Conservation (phyloP, 2,329 filamentous ascomycete genomes). For the Cephalotrichum gorgonifer region DNA sequence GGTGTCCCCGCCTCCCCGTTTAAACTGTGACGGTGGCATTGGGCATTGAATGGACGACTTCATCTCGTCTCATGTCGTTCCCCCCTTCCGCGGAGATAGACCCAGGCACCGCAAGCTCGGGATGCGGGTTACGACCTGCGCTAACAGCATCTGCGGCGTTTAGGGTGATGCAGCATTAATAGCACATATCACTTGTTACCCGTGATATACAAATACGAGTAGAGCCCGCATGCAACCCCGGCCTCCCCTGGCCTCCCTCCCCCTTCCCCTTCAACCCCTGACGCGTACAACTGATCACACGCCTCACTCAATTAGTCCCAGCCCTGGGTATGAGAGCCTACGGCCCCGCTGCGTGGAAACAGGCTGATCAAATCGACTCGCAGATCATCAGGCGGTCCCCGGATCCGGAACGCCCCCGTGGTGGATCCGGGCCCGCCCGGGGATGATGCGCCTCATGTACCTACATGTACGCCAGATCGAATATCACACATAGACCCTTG, state of each 20-base stretch:
- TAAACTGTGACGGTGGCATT: background rate
- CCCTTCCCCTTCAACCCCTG: no score
- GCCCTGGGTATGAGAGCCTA: no score
- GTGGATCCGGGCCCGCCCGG: background rate
- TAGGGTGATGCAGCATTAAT: no score
- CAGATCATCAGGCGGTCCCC: background rate
- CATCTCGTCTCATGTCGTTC: background rate
- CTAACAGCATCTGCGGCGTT: no score
- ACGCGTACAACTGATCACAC: no score
- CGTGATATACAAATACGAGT: no score
- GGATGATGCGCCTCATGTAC: background rate
- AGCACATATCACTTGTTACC: background rate
- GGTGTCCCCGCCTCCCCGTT: background rate
- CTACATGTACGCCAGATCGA: no score
- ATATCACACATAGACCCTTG: no score
- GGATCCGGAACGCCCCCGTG: no score
- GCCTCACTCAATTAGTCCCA: no score
- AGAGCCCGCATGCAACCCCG: no score
- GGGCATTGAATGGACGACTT: background rate
- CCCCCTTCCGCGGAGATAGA: background rate
- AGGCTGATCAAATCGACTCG: slow-evolving; percentile 1
- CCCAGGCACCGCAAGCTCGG: background rate
- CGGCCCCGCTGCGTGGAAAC: background rate
- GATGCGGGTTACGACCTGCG: no score
- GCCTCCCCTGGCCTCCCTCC: background rate